Base-by-base conservation (phyloP, 148 eudicot genomes). In the Rhododendron griersonianum region DNA sequence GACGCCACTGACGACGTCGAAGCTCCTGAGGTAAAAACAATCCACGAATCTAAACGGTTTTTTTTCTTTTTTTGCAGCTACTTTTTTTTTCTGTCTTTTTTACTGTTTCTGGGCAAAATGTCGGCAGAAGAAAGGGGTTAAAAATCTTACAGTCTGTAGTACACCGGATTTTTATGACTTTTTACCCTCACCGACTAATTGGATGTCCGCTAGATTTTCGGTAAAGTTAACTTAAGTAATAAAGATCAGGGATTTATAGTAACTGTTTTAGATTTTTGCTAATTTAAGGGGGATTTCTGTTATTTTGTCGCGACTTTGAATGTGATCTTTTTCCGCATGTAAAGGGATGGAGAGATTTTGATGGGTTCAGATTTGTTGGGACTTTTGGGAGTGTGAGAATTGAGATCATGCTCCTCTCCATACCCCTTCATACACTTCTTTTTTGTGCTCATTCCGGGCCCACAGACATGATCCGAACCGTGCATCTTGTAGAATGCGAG, bases 21-120 rank as follows among this genome's bases (percentile, higher is more conserved):
- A 83, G 57, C 91, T 87, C 44, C 94, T 81, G 91, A 95, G 93
- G 97, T 95, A 85, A 85, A 79, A 81, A 2, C 61, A 25, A 48
- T 69, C 28, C 41, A 2, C 37, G 13, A 39, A 9, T 48, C 63
- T 18, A 41, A 41, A 78, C 55, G 0, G 23, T n/a, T 37, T 28
- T 23, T 30, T 37, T 28, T 23, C 4, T 39, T 2, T 6, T 30
- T 41, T 37, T 7, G 2, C 25, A 16, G 9, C 15, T 15, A 8
- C 44, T 8, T 16, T 44, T 77, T 77, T 3, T 3, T 2, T 7
- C 80, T 44, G 13, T 23, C 80, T 47, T 45, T 74, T 65, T 67
- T 47, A 8, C 50, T 59, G 21, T 81, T 75, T 7, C 45, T 39
- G 30, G 11, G 33, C 50, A 47, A 63, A 86, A 69, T 86, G 80